Evolutionary conservation across 129 eudicot species (phyloP).

Genomic region (Cynara cardunculus): DNA sequence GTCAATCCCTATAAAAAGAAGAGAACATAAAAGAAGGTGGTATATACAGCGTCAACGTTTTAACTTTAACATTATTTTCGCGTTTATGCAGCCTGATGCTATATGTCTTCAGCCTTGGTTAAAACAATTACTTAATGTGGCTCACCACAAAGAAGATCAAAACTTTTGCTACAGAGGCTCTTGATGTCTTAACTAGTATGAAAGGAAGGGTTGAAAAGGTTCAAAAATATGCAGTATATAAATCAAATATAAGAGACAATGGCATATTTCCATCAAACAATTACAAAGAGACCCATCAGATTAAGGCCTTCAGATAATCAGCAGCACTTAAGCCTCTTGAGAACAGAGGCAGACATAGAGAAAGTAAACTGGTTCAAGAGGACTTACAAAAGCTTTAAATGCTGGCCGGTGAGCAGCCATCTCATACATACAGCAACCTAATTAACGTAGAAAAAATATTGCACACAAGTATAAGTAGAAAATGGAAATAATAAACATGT

Average conservation of each 20-base stretch:
- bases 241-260: not conserved
- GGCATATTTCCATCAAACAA: not conserved
- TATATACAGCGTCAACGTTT: not conserved
- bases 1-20: not conserved
- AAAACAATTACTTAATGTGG: not conserved
- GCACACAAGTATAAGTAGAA: not conserved
- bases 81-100: not conserved
- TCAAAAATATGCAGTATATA: not conserved
- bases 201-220: not conserved
- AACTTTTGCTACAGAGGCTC: not conserved
- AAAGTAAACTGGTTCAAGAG: conserved; percentile 12
- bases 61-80: not conserved
- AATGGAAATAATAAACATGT: not conserved
- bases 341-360: not conserved
- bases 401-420: conserved; percentile 99
- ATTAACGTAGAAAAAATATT: conserved; percentile 8
- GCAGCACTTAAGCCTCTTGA: conserved; percentile 7
- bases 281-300: not conserved
- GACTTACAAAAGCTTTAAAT: conserved; percentile 95
- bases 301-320: conserved; percentile 13
- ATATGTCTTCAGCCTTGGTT: not conserved
- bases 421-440: conserved; percentile 98
- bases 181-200: not conserved
- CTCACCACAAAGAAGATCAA: not conserved
- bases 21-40: not conserved